Conservation (phyloP, 2,329 filamentous ascomycete genomes). For the Xylariaceae sp. region DNA sequence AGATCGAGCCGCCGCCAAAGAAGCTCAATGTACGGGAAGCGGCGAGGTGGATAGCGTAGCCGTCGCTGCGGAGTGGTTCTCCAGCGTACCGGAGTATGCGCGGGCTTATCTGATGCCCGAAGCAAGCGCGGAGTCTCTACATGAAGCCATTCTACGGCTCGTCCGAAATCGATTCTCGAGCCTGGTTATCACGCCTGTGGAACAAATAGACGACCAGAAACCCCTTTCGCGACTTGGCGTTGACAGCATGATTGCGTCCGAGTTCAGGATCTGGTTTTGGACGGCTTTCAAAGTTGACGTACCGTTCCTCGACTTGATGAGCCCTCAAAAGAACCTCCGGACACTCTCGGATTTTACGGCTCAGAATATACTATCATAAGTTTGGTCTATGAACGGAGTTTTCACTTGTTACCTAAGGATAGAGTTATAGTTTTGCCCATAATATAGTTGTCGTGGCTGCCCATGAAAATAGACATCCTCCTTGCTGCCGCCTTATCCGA, state of each 20-base stretch:
- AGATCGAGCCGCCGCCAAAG: conserved; percentile 19
- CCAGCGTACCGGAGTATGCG: neutral
- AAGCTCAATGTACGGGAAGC: neutral
- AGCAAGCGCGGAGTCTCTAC: conserved; percentile 20
- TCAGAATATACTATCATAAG: no score
- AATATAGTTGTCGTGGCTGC: no score
- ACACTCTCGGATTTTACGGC: neutral
- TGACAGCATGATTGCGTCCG: conserved; percentile 37
- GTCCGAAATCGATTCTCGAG: conserved; percentile 13
- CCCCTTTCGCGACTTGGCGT: conserved; percentile 28
- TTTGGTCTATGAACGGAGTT: no score
- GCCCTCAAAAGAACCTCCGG: conserved; percentile 5
- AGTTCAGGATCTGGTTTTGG: conserved; percentile 36
- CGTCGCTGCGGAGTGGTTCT: neutral
- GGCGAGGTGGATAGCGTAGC: neutral
- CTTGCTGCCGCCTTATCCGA: no score
- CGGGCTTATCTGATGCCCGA: neutral
- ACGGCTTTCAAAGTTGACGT: conserved; percentile 32
- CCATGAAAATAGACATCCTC: no score
- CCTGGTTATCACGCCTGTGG: conserved; percentile 10
- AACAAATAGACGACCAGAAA: conserved; percentile 15
- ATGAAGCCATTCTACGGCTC: conserved; percentile 3
- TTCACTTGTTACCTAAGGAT: no score
- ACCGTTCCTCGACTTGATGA: conserved; percentile 28
- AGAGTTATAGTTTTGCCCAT: no score